Evolutionary conservation across 306 rosid genomes (phyloP).

Genomic region (Citrullus colocynthis): DNA sequence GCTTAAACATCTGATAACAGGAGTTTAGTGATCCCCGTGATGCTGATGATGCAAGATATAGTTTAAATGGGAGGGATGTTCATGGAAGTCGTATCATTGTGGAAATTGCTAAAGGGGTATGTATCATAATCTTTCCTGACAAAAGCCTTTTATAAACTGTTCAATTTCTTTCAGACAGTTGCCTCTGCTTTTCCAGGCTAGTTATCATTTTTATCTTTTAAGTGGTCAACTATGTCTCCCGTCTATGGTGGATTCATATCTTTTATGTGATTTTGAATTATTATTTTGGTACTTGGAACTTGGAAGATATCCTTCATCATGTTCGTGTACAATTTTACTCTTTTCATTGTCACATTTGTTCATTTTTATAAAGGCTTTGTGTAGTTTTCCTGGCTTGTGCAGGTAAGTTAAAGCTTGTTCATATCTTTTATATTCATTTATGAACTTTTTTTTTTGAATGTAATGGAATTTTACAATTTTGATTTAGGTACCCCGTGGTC

Average conservation of each 20-base stretch:
- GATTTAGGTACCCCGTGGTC: slow-evolving; percentile 29
- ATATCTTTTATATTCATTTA: neutral
- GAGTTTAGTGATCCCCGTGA: slow-evolving; percentile 23
- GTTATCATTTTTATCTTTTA: neutral
- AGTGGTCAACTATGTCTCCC: neutral
- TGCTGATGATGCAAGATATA: slow-evolving; percentile 41
- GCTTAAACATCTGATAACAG: neutral
- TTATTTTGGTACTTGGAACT: neutral
- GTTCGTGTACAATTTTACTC: neutral
- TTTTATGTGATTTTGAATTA: neutral
- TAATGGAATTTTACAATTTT: neutral
- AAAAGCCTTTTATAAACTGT: neutral
- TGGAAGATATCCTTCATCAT: neutral
- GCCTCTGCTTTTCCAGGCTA: neutral
- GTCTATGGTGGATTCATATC: too few relatives aligned
- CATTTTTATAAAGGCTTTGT: neutral
- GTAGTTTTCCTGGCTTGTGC: neutral
- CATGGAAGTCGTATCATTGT: slow-evolving; percentile 36
- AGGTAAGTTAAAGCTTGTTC: too few relatives aligned
- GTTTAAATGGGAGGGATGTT: slow-evolving; percentile 32
- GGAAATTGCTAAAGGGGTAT: slow-evolving; percentile 36
- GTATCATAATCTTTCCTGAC: neutral
- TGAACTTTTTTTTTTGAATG: neutral
- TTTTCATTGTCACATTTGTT: neutral
- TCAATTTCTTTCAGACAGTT: neutral